Percentiles rank a stretch among this genome's conserved stretches.
Conservation (phyloP, 805 yeast species). For the Candida corydali region DNA sequence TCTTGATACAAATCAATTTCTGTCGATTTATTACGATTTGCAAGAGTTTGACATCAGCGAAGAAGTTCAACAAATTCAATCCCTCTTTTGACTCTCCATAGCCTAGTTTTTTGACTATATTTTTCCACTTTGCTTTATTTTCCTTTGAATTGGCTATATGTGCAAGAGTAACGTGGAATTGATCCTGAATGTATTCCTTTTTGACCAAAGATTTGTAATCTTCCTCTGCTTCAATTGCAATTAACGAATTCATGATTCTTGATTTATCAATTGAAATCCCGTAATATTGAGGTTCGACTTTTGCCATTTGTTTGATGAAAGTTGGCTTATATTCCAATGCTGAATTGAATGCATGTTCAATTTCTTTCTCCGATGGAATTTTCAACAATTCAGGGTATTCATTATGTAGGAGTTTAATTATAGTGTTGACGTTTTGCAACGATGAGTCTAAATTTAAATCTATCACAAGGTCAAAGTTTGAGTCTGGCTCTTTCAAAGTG, state of each 20-base stretch:
- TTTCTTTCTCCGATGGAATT: conserved; percentile 41
- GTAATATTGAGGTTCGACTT: conserved; percentile 8
- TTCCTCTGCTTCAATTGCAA: conserved; percentile 6
- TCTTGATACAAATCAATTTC: conserved; percentile 52
- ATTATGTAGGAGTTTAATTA: conserved; percentile 36
- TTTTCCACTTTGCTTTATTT: conserved; percentile 19
- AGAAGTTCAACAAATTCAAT: conserved; percentile 12
- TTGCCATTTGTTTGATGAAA: conserved; percentile 30
- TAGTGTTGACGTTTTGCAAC: conserved; percentile 41
- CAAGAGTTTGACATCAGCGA: conserved; percentile 38
- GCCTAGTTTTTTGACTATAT: conserved; percentile 11
- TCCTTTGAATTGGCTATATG: conserved; percentile 31
- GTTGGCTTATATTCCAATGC: conserved; percentile 58
- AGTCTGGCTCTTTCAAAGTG: conserved; percentile 51
- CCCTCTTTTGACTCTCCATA: conserved; percentile 9
- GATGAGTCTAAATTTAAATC: conserved; percentile 47
- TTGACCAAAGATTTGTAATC: conserved; percentile 24
- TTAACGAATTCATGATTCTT: conserved; percentile 9
- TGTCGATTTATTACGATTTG: conserved; percentile 46
- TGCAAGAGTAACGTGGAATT: conserved; percentile 66
- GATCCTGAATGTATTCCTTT: conserved; percentile 40
- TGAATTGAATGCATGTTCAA: conserved; percentile 43
- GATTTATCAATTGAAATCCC: conserved; percentile 13
- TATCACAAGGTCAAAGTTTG: conserved; percentile 60
- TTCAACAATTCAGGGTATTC: conserved; percentile 40